A percentile compares a stretch with the other conserved stretches of the same genome.
These are phyloP conservation scores for Bipolaris bicolor DNA, from an alignment of 2,329 filamentous ascomycete genomes.

Conservation along the genomic window DNA sequence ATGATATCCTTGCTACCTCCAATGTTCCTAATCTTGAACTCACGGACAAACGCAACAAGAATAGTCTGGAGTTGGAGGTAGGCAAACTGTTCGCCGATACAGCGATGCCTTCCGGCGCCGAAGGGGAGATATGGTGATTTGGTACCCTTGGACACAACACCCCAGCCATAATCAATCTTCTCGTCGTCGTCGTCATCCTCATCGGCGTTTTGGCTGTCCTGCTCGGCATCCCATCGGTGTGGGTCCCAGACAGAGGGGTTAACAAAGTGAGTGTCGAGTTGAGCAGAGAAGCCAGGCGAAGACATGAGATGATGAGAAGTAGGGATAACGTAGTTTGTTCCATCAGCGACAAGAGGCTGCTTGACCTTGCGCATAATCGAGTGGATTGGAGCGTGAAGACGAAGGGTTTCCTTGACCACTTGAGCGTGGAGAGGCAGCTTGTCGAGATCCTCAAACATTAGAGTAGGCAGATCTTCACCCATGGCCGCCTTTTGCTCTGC, in stretches of 20 bases:
- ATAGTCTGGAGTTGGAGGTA: slow-evolving; percentile 92
- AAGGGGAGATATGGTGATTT: slow-evolving; percentile 92
- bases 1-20: slow-evolving; percentile 73
- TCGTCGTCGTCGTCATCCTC: slow-evolving; percentile 68
- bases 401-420: slow-evolving; percentile 89
- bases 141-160: slow-evolving; percentile 88
- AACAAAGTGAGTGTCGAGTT: slow-evolving; percentile 77
- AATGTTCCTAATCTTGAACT: slow-evolving; percentile 79
- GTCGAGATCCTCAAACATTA: slow-evolving; percentile 78
- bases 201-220: slow-evolving; percentile 53
- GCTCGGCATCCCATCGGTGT: slow-evolving; percentile 80
- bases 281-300: slow-evolving; percentile 80
- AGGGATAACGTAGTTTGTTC: slow-evolving; percentile 83
- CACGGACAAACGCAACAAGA: slow-evolving; percentile 73
- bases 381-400: slow-evolving; percentile 91
- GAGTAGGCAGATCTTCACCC: slow-evolving; percentile 74
- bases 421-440: slow-evolving; percentile 82
- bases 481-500: slow-evolving; percentile 78
- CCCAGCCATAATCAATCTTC: slow-evolving; percentile 93
- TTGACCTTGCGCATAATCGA: slow-evolving; percentile 94
- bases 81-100: slow-evolving; percentile 96
- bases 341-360: slow-evolving; percentile 80
- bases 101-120: slow-evolving; percentile 88
- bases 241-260: slow-evolving; percentile 85
- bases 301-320: slow-evolving; percentile 81